A percentile compares a stretch with the other conserved stretches of the same genome.
Evolutionary conservation across 2,329 filamentous ascomycete species (phyloP).

Genomic region (Fragosphaeria purpurea): DNA sequence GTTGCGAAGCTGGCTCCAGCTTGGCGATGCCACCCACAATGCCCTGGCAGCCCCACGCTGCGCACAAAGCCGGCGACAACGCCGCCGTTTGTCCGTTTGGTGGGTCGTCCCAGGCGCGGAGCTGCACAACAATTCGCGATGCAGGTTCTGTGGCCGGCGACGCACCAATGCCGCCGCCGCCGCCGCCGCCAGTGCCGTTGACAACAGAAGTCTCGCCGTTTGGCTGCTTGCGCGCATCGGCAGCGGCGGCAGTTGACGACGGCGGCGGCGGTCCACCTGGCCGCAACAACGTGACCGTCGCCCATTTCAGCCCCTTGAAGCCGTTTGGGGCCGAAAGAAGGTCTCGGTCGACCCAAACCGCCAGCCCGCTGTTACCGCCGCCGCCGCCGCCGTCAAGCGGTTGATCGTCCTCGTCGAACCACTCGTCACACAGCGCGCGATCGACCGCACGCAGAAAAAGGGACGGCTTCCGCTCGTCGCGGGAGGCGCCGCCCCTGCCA

Average conservation of each 20-base stretch:
- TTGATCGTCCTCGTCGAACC: slow-evolving; percentile 60
- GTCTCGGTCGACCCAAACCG: slow-evolving; percentile 78
- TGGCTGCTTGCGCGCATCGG: slow-evolving; percentile 37
- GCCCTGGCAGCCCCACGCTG: slow-evolving; percentile 57
- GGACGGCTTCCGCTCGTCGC: slow-evolving; percentile 56
- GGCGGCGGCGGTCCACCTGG: slow-evolving; percentile 64
- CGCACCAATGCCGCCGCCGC: not conserved
- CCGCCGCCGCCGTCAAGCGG: not conserved
- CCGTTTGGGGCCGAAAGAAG: slow-evolving; percentile 55
- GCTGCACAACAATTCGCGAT: slow-evolving; percentile 62
- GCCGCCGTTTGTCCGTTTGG: slow-evolving; percentile 73
- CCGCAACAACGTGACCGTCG: slow-evolving; percentile 74
- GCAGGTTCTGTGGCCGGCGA: slow-evolving; percentile 36
- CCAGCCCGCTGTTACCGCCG: slow-evolving; percentile 42
- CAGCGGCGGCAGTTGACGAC: slow-evolving; percentile 20
- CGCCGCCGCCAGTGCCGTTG: slow-evolving; percentile 49
- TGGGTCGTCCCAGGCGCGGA: slow-evolving; percentile 75
- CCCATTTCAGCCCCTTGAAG: slow-evolving; percentile 67
- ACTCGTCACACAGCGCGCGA: slow-evolving; percentile 56
- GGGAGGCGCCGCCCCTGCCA: slow-evolving; percentile 22
- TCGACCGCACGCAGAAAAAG: slow-evolving; percentile 77
- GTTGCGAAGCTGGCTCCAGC: slow-evolving; percentile 69
- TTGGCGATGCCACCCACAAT: slow-evolving; percentile 82
- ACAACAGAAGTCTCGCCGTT: slow-evolving; percentile 29
- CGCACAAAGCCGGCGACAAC: slow-evolving; percentile 68